Conservation (phyloP, 495 filamentous ascomycete species). For the Neurospora sp. region DNA sequence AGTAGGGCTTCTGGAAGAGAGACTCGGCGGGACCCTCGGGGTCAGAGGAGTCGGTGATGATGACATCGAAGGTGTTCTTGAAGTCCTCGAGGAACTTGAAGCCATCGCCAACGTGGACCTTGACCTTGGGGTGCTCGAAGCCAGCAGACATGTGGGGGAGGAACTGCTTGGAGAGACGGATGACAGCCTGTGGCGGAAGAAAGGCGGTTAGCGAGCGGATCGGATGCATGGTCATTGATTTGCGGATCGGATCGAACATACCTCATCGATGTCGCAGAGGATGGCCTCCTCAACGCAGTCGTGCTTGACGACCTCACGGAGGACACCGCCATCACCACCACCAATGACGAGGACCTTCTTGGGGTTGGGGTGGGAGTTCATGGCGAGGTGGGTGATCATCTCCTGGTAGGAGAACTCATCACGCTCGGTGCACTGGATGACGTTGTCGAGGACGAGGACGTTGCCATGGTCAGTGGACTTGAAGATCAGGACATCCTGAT, state of each 20-base stretch:
- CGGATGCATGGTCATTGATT: background rate
- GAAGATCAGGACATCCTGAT: conserved; percentile 97
- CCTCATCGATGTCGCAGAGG: conserved; percentile 98
- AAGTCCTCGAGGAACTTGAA: conserved; percentile 93
- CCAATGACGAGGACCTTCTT: conserved; percentile 98
- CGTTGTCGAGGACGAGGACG: conserved; percentile 96
- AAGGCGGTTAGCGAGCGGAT: conserved; percentile 3
- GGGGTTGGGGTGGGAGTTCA: conserved; percentile 96
- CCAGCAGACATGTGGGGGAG: conserved; percentile 89
- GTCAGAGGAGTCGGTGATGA: conserved; percentile 98
- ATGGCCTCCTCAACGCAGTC: conserved; percentile 84
- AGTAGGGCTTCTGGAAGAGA: conserved; percentile 98
- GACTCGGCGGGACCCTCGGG: conserved; percentile 93
- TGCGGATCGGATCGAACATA: conserved; percentile 20
- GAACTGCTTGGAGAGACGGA: conserved; percentile 96
- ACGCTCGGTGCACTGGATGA: conserved; percentile 95
- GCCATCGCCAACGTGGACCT: conserved; percentile 85
- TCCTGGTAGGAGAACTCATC: conserved; percentile 99
- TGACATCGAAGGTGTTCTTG: conserved; percentile 96
- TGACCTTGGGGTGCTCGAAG: conserved; percentile 87
- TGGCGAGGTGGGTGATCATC: conserved; percentile 98
- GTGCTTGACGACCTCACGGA: conserved; percentile 98
- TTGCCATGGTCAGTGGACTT: conserved; percentile 93
- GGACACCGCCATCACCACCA: conserved; percentile 91
- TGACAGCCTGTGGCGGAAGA: conserved; percentile 59